Base-by-base conservation (phyloP, 768 basidiomycete genomes). In the Lepiota venenata region DNA sequence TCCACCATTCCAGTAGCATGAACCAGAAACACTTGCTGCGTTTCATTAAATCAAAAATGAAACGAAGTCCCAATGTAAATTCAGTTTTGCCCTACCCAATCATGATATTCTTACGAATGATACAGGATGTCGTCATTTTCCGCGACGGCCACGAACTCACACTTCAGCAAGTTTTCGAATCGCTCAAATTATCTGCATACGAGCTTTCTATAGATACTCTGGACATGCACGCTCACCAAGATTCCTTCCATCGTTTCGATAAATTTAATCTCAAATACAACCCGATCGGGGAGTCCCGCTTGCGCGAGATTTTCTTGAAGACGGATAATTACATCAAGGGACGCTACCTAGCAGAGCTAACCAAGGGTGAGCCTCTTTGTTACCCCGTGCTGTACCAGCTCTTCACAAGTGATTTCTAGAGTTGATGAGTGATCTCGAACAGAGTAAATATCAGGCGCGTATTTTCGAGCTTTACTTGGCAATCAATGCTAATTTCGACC, bases 11-110 rank as follows among this genome's bases (percentile, higher is more conserved):
- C 3, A 97, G 95, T 57, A 91, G 92, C 71, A 98, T 98, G 95
- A 99, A 99, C 67, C 97, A 99, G 70, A 99, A 99, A 69, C 97
- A 99, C 72, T 73, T 99, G 16, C 74, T 99, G 11, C 92, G 97
- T 8, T 98, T 99, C 73, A 98, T 99, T 75, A 99, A 99, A 69
- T 85, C 87, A n/a, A 96, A 96, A 67, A 95, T 97, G 93, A 94
- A 93, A 72, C 84, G 83, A 20, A 84, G 78, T 60, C 87, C 93
- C 1, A 64, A 94, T 45, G 93, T 91, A 53, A 40, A 80, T 64
- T n/a, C 9, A 27, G 43, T 41, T 14, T 35, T 2, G 25, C 25
- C 16, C 36, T 48, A 21, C 35, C 25, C 42, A 12, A 25, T 25
- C 14, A n/a, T 41, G 20, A 56, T 32, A 21, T 55, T 40, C 16